Base-by-base conservation (phyloP, 345 rosid genomes). In the Camelina laxa region DNA sequence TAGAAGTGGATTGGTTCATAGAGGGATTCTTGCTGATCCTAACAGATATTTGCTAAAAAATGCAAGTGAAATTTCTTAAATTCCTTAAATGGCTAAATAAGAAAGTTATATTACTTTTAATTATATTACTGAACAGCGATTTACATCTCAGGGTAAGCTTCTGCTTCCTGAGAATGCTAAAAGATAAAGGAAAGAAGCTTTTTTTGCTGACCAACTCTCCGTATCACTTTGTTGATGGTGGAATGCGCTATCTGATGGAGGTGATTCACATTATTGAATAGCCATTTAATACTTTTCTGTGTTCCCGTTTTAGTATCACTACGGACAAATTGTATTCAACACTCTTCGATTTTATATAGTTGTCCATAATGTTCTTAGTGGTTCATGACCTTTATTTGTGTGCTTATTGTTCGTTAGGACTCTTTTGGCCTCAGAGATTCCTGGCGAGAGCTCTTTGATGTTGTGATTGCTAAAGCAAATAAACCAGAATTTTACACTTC, bases 201-300 rank as follows among this genome's bases (percentile, higher is more conserved):
- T 94, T 94, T 69, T 81, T 94, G 86, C 67, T 94, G 81, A 94
- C 97, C 7, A 94, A 91, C 84, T 94, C 99, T 64, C 99, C 99
- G 1, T 91, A 81, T 80, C 86, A 90, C 82, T 94, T 94, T 82
- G 97, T 91, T 33, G 96, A 94, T 85, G 97, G 97, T 19, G 97
- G 97, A 79, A 94, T 94, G 99, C 83, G 80, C 15, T 94, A 75
- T 87, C 86, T 94, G 82, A 77, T 89, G 87, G 96, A 94, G 97
- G 99, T 94, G 80, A 56, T 68, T 73, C 66, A 73, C 70, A 50
- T 76, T 24, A 41, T 53, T 41, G 6, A 14, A 67, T 65, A 65
- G 33, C 27, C 16, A 6, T 10, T 15, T 6, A 15, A 21, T 36
- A 11, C 0, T 22, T 16, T 39, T 64, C 14, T 54, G n/a, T 7